phyloP scores from a whole-genome alignment of 257 asterid genomes.

The Coffea canephora region DNA sequence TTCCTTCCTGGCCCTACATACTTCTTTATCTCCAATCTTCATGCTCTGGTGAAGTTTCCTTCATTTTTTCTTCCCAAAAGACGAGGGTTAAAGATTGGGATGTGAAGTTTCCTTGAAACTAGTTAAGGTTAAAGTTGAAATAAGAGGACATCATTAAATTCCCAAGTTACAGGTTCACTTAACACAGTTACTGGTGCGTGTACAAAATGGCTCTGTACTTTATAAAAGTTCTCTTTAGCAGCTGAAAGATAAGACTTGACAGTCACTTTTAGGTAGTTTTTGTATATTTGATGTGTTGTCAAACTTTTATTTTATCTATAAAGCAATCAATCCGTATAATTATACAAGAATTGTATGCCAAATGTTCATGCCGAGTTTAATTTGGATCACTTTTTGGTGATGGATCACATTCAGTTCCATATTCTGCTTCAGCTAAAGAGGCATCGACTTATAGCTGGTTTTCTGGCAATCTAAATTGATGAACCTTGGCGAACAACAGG shows the following conservation, averaged over 20 bases:
- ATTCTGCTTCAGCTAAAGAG: neutral
- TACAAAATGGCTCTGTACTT: neutral
- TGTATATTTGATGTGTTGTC: neutral
- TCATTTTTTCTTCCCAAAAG: conserved; percentile 4
- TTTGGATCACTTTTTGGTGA: neutral
- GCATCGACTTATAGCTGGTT: neutral
- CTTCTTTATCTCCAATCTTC: neutral
- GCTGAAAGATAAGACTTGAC: neutral
- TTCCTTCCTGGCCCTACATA: conserved; percentile 2
- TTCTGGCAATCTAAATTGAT: neutral
- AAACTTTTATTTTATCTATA: conserved; percentile 9
- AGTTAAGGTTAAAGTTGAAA: conserved; percentile 6
- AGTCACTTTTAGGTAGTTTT: conserved; percentile 8
- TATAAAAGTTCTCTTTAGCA: neutral
- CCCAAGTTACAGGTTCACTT: neutral
- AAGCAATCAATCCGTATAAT: neutral
- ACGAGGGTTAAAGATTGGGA: conserved; percentile 5
- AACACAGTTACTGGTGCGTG: conserved; percentile 1
- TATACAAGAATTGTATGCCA: neutral
- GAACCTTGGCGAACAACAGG: neutral
- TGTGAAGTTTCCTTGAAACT: conserved; percentile 11
- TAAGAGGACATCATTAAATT: conserved; percentile 6
- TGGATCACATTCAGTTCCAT: neutral
- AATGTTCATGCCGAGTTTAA: neutral
- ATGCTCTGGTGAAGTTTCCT: conserved; percentile 19